Percentiles rank a stretch among this genome's conserved stretches.
Evolutionary conservation across 352 stramenopile species (phyloP).

Genomic region (Phytopythium oedochilum): DNA sequence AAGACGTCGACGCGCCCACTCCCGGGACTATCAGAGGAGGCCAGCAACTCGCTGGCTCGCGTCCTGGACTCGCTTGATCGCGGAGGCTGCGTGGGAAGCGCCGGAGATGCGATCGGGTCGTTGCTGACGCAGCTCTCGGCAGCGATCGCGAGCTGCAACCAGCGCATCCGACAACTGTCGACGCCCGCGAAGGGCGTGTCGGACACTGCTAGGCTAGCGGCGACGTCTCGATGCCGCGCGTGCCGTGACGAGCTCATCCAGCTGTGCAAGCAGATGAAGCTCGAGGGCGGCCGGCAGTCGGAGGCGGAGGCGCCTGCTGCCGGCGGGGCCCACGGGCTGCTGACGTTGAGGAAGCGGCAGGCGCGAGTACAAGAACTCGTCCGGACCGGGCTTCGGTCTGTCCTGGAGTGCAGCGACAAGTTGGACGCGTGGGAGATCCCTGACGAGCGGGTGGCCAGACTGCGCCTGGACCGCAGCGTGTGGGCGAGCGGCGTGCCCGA

Average conservation of each 20-base stretch:
- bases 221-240: constrained; percentile 25
- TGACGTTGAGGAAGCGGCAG: constrained; percentile 9
- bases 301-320: not conserved
- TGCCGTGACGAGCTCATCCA: constrained; percentile 41
- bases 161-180: constrained; percentile 23
- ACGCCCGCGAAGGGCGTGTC: not conserved
- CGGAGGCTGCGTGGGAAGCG: constrained; percentile 1
- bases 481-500: constrained; percentile 52
- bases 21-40: constrained; percentile 15
- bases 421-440: constrained; percentile 39
- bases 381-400: constrained; percentile 13
- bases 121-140: constrained; percentile 11
- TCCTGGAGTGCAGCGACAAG: constrained; percentile 19
- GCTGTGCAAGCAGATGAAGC: constrained; percentile 31
- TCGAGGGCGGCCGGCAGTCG: constrained; percentile 3
- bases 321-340: not conserved
- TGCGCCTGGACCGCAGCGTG: constrained; percentile 24
- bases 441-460: constrained; percentile 33
- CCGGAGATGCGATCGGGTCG: not conserved
- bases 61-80: constrained; percentile 8
- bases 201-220: constrained; percentile 7
- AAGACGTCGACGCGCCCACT: constrained; percentile 2
- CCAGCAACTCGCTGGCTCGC: constrained; percentile 8
- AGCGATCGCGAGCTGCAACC: constrained; percentile 33
- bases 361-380: constrained; percentile 10